These are phyloP conservation scores for Coprinopsis sp. DNA, from an alignment of 768 basidiomycete species.

Conservation along the genomic window DNA sequence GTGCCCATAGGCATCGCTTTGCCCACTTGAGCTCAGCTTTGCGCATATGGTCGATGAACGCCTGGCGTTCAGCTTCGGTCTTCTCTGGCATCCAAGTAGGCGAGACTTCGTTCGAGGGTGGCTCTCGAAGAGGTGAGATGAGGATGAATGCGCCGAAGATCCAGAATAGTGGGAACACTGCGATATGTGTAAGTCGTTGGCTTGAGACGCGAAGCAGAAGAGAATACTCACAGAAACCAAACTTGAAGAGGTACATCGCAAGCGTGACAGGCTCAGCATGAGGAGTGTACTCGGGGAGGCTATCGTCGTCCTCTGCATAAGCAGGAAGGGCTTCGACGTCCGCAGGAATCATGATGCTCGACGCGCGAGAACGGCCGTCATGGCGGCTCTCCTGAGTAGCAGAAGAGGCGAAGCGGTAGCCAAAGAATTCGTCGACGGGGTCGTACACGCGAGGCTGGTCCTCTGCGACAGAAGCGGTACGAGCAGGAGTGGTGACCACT, in stretches of 20 bases:
- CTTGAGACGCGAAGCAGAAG: not conserved
- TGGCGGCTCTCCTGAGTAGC: conserved; percentile 38
- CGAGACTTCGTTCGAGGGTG: conserved; percentile 24
- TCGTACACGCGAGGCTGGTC: conserved; percentile 2
- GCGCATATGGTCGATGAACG: conserved; percentile 44
- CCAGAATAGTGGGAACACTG: conserved; percentile 67
- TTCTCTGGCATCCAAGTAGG: conserved; percentile 53
- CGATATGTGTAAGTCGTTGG: too few relatives aligned
- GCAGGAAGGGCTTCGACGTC: conserved; percentile 30
- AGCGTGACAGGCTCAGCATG: conserved; percentile 49
- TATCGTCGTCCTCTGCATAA: conserved; percentile 38
- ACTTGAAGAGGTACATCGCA: conserved; percentile 58
- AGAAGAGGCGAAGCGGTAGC: conserved; percentile 31
- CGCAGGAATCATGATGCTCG: too few relatives aligned
- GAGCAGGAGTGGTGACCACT: too few relatives aligned
- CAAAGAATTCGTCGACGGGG: conserved; percentile 21
- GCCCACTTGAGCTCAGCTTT: conserved; percentile 53
- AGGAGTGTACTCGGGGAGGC: conserved; percentile 32
- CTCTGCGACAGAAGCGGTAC: too few relatives aligned
- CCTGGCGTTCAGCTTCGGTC: conserved; percentile 45
- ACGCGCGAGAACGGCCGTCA: conserved; percentile 25
- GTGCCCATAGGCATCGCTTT: conserved; percentile 48
- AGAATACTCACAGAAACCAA: conserved; percentile 51
- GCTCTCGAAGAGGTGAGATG: conserved; percentile 46
- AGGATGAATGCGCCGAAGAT: conserved; percentile 54